Evolutionary conservation across 2,329 filamentous ascomycete genomes (phyloP).

Genomic region (Neospermospora avenae): DNA sequence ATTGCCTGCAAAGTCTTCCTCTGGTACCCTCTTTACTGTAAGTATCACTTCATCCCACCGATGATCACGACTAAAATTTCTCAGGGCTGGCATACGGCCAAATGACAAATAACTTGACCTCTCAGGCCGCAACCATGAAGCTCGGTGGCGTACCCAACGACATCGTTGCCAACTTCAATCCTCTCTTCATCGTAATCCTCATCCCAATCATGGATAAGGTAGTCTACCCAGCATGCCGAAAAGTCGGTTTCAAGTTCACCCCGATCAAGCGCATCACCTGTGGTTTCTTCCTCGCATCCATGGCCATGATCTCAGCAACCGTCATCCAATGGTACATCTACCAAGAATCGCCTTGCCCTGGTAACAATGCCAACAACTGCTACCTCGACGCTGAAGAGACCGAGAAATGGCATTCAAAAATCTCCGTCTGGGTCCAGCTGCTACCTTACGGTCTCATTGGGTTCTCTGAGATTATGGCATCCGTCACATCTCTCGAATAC

Average conservation of each 20-base stretch:
- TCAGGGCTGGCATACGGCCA: slow-evolving; percentile 55
- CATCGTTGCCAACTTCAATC: slow-evolving; percentile 56
- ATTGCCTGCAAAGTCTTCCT: slow-evolving; percentile 54
- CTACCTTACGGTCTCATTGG: slow-evolving; percentile 47
- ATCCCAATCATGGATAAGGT: slow-evolving; percentile 49
- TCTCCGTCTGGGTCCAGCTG: slow-evolving; percentile 45
- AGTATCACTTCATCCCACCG: no score
- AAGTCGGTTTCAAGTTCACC: slow-evolving; percentile 52
- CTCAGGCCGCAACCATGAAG: slow-evolving; percentile 55
- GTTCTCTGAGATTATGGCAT: slow-evolving; percentile 56
- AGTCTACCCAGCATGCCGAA: slow-evolving; percentile 56
- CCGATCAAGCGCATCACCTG: slow-evolving; percentile 55
- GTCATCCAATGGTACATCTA: slow-evolving; percentile 59
- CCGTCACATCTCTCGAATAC: slow-evolving; percentile 65
- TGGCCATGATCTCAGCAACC: slow-evolving; percentile 53
- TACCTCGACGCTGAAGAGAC: slow-evolving; percentile 57
- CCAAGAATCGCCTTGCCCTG: slow-evolving; percentile 55
- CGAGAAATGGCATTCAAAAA: no score
- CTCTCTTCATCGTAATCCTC: slow-evolving; percentile 55
- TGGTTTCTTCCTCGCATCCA: slow-evolving; percentile 56
- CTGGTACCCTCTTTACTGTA: slow-evolving; percentile 61
- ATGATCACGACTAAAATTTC: no score
- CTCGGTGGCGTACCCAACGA: slow-evolving; percentile 55
- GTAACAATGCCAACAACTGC: slow-evolving; percentile 1
- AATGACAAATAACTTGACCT: slow-evolving; percentile 59